Base-by-base conservation (phyloP, 805 yeast species). In the Priceomyces castillae region DNA sequence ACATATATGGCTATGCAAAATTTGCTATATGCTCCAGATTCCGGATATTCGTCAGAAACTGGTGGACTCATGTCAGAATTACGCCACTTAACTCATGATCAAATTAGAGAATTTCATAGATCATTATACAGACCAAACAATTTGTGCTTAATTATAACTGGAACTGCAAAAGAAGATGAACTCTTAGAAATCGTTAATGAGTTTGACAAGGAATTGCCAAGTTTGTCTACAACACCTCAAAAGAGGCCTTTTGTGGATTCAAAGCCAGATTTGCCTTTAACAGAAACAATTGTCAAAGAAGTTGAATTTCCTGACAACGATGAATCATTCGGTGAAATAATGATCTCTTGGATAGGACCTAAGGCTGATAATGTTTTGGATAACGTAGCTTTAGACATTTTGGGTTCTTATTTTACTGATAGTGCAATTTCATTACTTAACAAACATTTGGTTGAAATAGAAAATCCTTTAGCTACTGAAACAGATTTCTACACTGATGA, bases 1-100 rank as follows among this genome's bases (percentile, higher is more conserved):
- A 59, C 84, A 2, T 77, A 74, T 51, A 68, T 86, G 49, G 80
- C 79, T 41, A 66, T 81, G 47, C 86, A 82, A 56, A 75, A 82
- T 54, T 56, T 76, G 0, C 54, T 86, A 53, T 85, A 76, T 48
- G 64, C 69, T 14, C 59, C 70, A 10, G 70, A 73, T 0, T 84
- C 92, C 17, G 98, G 97, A 2, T 94, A 92, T 60, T 79, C 90
- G 9, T 82, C 94, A 7, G 97, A 94, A 59, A 92, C 98, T 7
- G 99, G 99, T 41, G 99, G 99, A 0, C 65, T 89, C 38, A 80
- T 89, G 63, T 73, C 76, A 22, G 88, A 89, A 46, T 74, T 94
- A 51, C 78, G 97, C 47, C 73, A 72, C 2, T 71, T 94, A 53
- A 77, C 86, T 1, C 84, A 81, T 51, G 85, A 82, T 1, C 82